Conservation (phyloP, 345 rosid species). For the Aquilaria malaccensis region DNA sequence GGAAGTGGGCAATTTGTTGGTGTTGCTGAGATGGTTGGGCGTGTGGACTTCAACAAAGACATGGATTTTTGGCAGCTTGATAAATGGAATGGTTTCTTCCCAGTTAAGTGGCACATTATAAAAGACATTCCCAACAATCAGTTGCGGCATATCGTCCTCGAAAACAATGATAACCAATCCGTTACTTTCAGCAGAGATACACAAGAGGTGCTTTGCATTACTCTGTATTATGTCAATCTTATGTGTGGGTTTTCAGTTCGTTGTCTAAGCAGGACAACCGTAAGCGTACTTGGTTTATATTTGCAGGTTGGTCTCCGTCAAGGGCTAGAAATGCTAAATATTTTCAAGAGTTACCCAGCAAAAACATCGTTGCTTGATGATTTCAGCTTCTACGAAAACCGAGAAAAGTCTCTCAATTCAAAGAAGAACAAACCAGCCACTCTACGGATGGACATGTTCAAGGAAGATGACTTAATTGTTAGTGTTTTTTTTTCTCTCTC, state of each 20-base stretch:
- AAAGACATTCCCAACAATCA: constrained; percentile 69
- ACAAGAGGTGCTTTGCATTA: constrained; percentile 45
- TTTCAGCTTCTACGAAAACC: constrained; percentile 56
- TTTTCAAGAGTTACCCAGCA: constrained; percentile 44
- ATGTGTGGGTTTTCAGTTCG: too few relatives aligned
- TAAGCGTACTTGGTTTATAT: not conserved
- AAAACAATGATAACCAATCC: constrained; percentile 56
- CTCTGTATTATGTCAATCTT: too few relatives aligned
- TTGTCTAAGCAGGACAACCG: too few relatives aligned
- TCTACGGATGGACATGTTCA: constrained; percentile 28
- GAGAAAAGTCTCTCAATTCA: constrained; percentile 39
- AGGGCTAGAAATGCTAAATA: constrained; percentile 63
- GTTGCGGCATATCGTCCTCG: constrained; percentile 51
- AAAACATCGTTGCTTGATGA: constrained; percentile 56
- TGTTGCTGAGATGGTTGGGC: constrained; percentile 71
- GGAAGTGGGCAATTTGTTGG: constrained; percentile 88
- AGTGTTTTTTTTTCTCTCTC: constrained; percentile 10
- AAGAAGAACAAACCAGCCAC: constrained; percentile 42
- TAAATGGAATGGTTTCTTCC: constrained; percentile 80
- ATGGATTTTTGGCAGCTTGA: constrained; percentile 80
- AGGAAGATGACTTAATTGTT: constrained; percentile 39
- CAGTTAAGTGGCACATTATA: constrained; percentile 66
- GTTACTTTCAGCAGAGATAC: constrained; percentile 79
- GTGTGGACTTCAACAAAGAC: constrained; percentile 62
- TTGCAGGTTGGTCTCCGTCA: constrained; percentile 49